These are phyloP conservation scores for Nepenthes gracilis DNA, from an alignment of 148 eudicot species.

Conservation along the genomic window DNA sequence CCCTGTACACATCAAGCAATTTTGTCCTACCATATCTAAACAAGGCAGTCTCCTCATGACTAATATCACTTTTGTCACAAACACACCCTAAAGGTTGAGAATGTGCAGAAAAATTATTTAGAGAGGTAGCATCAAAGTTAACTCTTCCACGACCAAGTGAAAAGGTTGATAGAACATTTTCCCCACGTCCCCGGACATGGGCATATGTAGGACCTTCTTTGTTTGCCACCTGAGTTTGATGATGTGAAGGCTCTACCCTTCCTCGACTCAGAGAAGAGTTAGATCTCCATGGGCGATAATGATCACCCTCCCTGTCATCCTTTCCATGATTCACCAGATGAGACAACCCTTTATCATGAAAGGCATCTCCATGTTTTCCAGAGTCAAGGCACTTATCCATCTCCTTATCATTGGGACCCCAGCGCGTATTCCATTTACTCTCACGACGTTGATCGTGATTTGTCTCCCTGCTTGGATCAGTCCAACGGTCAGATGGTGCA, in stretches of 20 bases:
- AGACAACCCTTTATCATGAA: slow-evolving; percentile 47
- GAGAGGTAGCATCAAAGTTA: slow-evolving; percentile 24
- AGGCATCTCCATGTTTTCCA: slow-evolving; percentile 38
- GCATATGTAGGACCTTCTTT: slow-evolving; percentile 44
- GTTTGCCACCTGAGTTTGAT: slow-evolving; percentile 34
- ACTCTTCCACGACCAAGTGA: slow-evolving; percentile 58
- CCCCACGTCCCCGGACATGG: slow-evolving; percentile 86
- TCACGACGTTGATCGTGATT: slow-evolving; percentile 66
- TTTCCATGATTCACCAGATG: slow-evolving; percentile 38
- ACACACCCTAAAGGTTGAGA: slow-evolving; percentile 21
- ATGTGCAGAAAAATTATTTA: slow-evolving; percentile 13
- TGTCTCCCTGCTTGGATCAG: slow-evolving; percentile 53
- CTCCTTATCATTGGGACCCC: slow-evolving; percentile 84
- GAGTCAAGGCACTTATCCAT: slow-evolving; percentile 52
- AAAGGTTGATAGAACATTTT: slow-evolving; percentile 31
- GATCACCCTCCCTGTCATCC: slow-evolving; percentile 74
- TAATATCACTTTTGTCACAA: slow-evolving; percentile 46
- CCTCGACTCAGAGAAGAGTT: slow-evolving; percentile 54
- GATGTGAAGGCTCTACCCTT: slow-evolving; percentile 43
- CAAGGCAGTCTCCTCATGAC: slow-evolving; percentile 34
- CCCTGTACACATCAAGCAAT: slow-evolving; percentile 65
- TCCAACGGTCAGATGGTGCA: slow-evolving; percentile 47
- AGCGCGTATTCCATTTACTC: slow-evolving; percentile 83
- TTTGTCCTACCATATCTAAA: slow-evolving; percentile 60
- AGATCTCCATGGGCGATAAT: slow-evolving; percentile 78